These are phyloP conservation scores for Tolypocladium sp. DNA, from an alignment of 2,329 filamentous ascomycete species.

Conservation along the genomic window DNA sequence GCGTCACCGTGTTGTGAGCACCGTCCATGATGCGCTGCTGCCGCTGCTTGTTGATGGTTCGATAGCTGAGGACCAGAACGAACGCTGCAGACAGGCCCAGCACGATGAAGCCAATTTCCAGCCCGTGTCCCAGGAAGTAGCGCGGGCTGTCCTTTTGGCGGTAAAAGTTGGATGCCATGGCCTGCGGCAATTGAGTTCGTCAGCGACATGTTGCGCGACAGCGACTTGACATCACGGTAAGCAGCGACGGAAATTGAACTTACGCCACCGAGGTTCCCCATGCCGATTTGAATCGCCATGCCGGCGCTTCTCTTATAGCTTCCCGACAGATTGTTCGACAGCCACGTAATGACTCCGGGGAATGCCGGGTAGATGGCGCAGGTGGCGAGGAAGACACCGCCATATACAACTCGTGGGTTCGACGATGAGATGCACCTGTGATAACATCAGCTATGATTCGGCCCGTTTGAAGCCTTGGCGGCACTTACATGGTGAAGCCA, in stretches of 20 bases:
- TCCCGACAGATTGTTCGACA: conserved; percentile 65
- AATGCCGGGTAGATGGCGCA: conserved; percentile 75
- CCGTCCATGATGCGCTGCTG: conserved; percentile 32
- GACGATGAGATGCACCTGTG: conserved; percentile 47
- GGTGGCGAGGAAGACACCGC: conserved; percentile 66
- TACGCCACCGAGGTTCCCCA: conserved; percentile 48
- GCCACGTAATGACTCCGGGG: conserved; percentile 70
- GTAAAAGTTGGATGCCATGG: conserved; percentile 67
- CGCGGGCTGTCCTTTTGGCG: conserved; percentile 38
- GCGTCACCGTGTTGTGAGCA: conserved; percentile 8
- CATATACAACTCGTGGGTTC: conserved; percentile 57
- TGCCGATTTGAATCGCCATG: conserved; percentile 55
- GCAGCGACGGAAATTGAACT: conserved; percentile 8
- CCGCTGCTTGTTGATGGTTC: conserved; percentile 48
- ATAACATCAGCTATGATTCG: conserved; percentile 8
- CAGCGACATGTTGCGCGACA: neutral
- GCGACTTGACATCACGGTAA: neutral
- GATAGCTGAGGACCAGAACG: conserved; percentile 41
- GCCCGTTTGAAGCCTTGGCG: no score
- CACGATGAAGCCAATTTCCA: conserved; percentile 41
- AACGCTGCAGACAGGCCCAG: conserved; percentile 34
- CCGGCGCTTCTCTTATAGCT: conserved; percentile 55
- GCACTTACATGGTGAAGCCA: conserved; percentile 44
- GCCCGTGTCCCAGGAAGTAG: conserved; percentile 39
- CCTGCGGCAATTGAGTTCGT: conserved; percentile 20